phyloP scores from a whole-genome alignment of 2,329 filamentous ascomycete species.

The Orbilia quercus region DNA sequence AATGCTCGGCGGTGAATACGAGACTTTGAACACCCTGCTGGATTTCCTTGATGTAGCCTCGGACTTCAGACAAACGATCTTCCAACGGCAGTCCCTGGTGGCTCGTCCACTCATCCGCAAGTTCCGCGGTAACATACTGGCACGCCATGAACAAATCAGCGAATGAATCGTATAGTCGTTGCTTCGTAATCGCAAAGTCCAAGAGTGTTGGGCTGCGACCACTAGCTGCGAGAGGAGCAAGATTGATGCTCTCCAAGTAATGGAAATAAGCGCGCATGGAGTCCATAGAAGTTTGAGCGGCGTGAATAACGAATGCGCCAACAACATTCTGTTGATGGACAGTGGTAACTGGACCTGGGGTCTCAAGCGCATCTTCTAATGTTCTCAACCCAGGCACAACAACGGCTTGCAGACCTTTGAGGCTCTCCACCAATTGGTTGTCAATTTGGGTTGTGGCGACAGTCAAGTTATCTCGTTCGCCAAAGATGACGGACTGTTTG shows the following conservation, averaged over 20 bases:
- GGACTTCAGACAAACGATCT: constrained; percentile 82
- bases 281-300: constrained; percentile 83
- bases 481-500: constrained; percentile 83
- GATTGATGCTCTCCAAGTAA: constrained; percentile 89
- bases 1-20: constrained; percentile 84
- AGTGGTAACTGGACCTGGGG: constrained; percentile 84
- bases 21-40: constrained; percentile 89
- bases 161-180: constrained; percentile 91
- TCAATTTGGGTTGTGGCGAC: constrained; percentile 83
- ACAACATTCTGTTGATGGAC: constrained; percentile 80
- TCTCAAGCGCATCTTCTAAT: constrained; percentile 82
- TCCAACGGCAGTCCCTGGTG: constrained; percentile 90
- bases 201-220: constrained; percentile 85
- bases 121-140: constrained; percentile 87
- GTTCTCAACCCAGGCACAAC: constrained; percentile 87
- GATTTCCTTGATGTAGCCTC: constrained; percentile 72
- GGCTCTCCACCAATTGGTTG: constrained; percentile 78
- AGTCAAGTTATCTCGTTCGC: constrained; percentile 77
- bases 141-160: constrained; percentile 88
- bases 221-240: constrained; percentile 79
- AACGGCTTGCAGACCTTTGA: constrained; percentile 86
- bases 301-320: constrained; percentile 82
- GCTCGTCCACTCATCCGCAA: constrained; percentile 96
- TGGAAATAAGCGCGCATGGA: constrained; percentile 90
- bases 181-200: constrained; percentile 91